Conservation (phyloP, 2,329 filamentous ascomycete genomes). For the Alternaria arbusti region DNA sequence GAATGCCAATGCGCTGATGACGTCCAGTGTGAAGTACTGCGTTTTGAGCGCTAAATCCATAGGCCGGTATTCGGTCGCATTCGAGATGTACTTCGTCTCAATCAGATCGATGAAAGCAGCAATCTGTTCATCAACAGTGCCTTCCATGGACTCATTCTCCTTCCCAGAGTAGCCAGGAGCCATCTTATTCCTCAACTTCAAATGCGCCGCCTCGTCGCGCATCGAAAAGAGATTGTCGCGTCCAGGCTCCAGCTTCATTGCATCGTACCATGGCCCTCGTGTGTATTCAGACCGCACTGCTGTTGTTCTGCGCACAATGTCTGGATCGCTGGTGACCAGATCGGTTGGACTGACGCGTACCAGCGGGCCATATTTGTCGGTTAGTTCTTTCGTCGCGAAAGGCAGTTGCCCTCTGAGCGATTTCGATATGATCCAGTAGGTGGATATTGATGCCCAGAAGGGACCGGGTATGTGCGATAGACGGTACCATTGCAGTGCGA, state of each 20-base stretch:
- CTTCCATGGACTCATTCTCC: conserved; percentile 59
- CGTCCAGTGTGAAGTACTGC: conserved; percentile 62
- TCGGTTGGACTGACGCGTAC: conserved; percentile 55
- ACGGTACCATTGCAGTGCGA: conserved; percentile 24
- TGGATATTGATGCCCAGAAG: conserved; percentile 25
- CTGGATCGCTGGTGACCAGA: conserved; percentile 56
- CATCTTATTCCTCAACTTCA: conserved; percentile 51
- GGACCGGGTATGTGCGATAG: conserved; percentile 31
- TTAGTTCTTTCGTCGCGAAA: conserved; percentile 1
- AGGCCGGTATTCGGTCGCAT: conserved; percentile 35
- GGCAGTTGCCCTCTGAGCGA: not conserved
- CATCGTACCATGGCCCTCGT: conserved; percentile 39
- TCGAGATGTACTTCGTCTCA: conserved; percentile 51
- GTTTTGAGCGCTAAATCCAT: conserved; percentile 55
- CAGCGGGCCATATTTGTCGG: conserved; percentile 35
- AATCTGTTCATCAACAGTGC: conserved; percentile 55
- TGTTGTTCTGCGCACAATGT: conserved; percentile 55
- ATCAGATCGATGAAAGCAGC: conserved; percentile 55
- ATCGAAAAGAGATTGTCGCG: conserved; percentile 59
- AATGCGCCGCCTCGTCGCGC: conserved; percentile 55
- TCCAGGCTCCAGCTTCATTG: conserved; percentile 58
- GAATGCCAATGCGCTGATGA: conserved; percentile 60
- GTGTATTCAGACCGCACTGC: conserved; percentile 48
- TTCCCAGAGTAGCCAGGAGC: conserved; percentile 54
- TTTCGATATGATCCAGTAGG: conserved; percentile 13